Evolutionary conservation across 73 alveolate genomes (phyloP), one percentile per base, ranked within the genome.

Genomic region (Symbiodinium natans): DNA sequence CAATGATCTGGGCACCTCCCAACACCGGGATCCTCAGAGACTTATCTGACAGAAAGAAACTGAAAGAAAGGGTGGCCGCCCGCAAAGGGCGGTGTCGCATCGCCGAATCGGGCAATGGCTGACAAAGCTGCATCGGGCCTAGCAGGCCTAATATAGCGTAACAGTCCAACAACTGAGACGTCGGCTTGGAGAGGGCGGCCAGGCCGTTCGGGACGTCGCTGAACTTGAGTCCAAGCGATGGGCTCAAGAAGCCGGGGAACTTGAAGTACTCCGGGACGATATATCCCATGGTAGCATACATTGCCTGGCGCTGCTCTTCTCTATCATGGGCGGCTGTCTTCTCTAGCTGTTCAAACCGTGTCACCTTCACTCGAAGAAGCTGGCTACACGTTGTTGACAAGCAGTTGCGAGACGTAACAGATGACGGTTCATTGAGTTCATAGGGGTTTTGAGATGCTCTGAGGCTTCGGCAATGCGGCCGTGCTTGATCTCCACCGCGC

Each of bases 1-100:
- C 83, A n/a, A 87, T 54, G 63, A 87, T 87, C 41, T 87, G 94
- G 34, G 84, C 84, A 19, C 94, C 83, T 31, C 94, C 94, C 25
- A 87, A 84, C 46, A 87, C 94, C 9, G 93, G 93, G 82, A 86
- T 36, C 93, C 93, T 86, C 36, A 86, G 77, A 23, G 34, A 15
- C 27, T 25, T 11, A 17, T 59, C 34, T 4, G 21, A 8, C n/a
- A 17, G 36, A 15, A 23, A 27, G 3, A 59, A 59, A 27, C 77
- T 59, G 27, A 11, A 0, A 31, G 21, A 59, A 23, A 59, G 34
- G 13, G 21, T 7, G 36, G 19, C 0, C 0, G 38, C 36, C 82
- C 36, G 25, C 25, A 34, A 27, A 9, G 10, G 1, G 38, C 31
- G 10, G 17, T 48, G 17, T 48, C 63, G 17, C 23, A 10, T 8